Percentiles rank a stretch among this genome's conserved stretches.
Conservation (phyloP, 208 protist genomes). For the Trypanosoma brucei region DNA sequence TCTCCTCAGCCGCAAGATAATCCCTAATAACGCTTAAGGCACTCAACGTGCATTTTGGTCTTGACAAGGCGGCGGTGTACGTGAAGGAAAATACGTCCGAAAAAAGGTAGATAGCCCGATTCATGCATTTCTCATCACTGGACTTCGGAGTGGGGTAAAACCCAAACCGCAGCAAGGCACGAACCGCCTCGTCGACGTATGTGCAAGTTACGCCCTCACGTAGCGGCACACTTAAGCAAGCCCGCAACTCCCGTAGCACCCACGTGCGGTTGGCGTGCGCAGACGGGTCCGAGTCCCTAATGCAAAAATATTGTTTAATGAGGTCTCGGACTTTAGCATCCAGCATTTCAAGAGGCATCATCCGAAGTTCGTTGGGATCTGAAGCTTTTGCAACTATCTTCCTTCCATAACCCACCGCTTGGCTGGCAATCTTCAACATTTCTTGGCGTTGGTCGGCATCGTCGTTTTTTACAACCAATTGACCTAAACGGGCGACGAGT, state of each 20-base stretch:
- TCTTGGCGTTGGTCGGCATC: conserved; percentile 64
- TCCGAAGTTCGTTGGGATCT: conserved; percentile 55
- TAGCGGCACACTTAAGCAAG: conserved; percentile 69
- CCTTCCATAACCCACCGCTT: conserved; percentile 71
- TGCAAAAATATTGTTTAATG: conserved; percentile 59
- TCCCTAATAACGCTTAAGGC: conserved; percentile 45
- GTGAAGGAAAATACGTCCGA: conserved; percentile 84
- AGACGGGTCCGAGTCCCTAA: conserved; percentile 43
- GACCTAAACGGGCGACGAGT: conserved; percentile 66
- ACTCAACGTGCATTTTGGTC: conserved; percentile 47
- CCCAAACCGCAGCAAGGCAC: conserved; percentile 56
- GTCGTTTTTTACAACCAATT: conserved; percentile 69
- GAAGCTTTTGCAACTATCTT: conserved; percentile 63
- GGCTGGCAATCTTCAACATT: conserved; percentile 69
- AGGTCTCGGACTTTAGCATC: conserved; percentile 71
- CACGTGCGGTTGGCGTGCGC: conserved; percentile 73
- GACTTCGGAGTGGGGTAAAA: conserved; percentile 54
- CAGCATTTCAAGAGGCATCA: conserved; percentile 50
- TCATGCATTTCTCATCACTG: conserved; percentile 54
- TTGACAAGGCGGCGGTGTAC: conserved; percentile 35
- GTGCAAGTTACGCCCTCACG: conserved; percentile 34
- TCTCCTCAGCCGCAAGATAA: conserved; percentile 66
- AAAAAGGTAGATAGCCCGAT: conserved; percentile 84
- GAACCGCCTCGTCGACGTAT: conserved; percentile 59
- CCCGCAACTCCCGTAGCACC: conserved; percentile 76